Evolutionary conservation across 2,329 filamentous ascomycete genomes (phyloP), one percentile per base, ranked within the genome.

Genomic region (Microsporum ferrugineum): DNA sequence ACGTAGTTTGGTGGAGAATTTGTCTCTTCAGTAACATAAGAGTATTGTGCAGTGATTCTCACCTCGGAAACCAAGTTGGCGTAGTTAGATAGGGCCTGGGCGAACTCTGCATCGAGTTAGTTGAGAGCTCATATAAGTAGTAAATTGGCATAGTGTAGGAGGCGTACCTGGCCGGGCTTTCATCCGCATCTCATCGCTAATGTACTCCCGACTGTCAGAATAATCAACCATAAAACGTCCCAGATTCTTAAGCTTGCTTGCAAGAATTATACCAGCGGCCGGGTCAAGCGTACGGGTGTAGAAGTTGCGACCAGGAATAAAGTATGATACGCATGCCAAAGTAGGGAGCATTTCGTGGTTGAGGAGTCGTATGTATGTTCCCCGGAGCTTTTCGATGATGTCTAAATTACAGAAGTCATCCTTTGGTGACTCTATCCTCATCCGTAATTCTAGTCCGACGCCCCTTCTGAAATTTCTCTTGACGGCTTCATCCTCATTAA

Each of bases 401-500:
- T 49, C 23, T 33, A 17, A 17, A 17, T 12, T 12, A 10, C 14
- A 3, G 38, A 6, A 39, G 1, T 33, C 3, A 31, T 49, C 45
- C 3, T 29, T 31, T 31, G 45, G 45, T 5, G 45, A 14, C 14
- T 3, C 8, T 3, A 31, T 29, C 0, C 5, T 1, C 4, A 49
- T 27, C 1, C 2, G 1, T 10, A 49, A 5, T 5, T 31, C 7
- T 29, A 49, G 6, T 8, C 45, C 23, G 31, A 8, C 23, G 3
- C 45, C 45, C 27, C 10, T 49, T 31, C 23, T 31, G 8, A 14
- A 14, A 31, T 49, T 49, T 4, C 23, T 29, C 23, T 31, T 49
- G 33, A 60, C 41, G 14, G 23, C 45, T 33, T 41, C 47, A 60
- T 60, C 58, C 17, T 38, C 58, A 27, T 55, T n/a, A 10, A 60